Evolutionary conservation across 2,329 filamentous ascomycete genomes (phyloP).

Genomic region (Podosphaera fusca): DNA sequence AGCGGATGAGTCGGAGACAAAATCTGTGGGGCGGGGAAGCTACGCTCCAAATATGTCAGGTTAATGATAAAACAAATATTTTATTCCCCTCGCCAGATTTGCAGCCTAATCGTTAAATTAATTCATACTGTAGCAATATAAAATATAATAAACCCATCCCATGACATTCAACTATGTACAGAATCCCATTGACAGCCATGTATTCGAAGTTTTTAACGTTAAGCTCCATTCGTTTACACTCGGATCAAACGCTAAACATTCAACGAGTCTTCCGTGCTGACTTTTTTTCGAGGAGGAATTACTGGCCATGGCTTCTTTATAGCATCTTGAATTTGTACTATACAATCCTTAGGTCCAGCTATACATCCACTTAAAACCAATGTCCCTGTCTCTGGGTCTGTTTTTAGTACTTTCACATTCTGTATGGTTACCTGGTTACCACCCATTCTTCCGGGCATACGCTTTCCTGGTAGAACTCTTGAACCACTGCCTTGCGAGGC

Average conservation of each 20-base stretch:
- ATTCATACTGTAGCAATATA: too few species aligned
- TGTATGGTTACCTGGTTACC: conserved; percentile 71
- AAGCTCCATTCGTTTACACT: too few species aligned
- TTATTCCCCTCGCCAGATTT: neutral
- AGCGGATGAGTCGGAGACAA: conserved; percentile 20
- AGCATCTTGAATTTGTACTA: conserved; percentile 73
- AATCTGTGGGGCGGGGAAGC: conserved; percentile 18
- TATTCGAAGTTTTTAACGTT: too few species aligned
- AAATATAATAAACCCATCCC: too few species aligned
- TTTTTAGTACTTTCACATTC: conserved; percentile 72
- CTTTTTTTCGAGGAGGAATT: conserved; percentile 26
- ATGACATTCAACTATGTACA: too few species aligned
- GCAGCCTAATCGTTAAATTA: too few species aligned
- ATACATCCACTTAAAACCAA: conserved; percentile 73
- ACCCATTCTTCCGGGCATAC: conserved; percentile 94
- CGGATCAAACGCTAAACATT: neutral
- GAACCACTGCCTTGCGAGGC: conserved; percentile 81
- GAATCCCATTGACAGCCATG: too few species aligned
- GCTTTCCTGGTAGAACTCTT: conserved; percentile 83
- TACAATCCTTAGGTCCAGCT: conserved; percentile 65
- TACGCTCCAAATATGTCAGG: conserved; percentile 15
- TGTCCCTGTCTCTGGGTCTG: conserved; percentile 69
- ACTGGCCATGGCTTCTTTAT: conserved; percentile 63
- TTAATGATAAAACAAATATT: conserved; percentile 3
- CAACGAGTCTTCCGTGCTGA: conserved; percentile 22